Conservation (phyloP, 164 flowering plant genomes). For the Dillenia suffruticosa region DNA sequence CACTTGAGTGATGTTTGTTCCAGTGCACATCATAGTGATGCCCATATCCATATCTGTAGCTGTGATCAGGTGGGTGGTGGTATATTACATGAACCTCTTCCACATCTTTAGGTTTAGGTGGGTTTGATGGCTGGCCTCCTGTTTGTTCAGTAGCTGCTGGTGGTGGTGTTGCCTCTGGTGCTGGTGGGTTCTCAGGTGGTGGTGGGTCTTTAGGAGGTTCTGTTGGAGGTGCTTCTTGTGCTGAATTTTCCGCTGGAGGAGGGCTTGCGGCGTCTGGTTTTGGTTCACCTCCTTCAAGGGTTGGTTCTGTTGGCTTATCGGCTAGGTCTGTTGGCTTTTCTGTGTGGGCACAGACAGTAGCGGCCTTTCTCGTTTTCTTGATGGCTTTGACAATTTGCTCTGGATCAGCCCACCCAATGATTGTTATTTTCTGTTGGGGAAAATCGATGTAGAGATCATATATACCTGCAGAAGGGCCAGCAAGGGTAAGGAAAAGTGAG, state of each 20-base stretch:
- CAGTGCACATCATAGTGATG: conserved; percentile 19
- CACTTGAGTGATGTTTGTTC: conserved; percentile 21
- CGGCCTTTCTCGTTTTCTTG: conserved; percentile 72
- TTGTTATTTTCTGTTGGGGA: conserved; percentile 76
- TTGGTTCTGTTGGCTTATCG: conserved; percentile 32
- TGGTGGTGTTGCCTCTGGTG: conserved; percentile 29
- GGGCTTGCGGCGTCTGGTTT: conserved; percentile 27
- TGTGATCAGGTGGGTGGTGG: conserved; percentile 52
- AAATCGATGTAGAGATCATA: conserved; percentile 59
- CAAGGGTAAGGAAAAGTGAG: no score
- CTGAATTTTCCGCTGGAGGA: conserved; percentile 35
- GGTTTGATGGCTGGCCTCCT: conserved; percentile 18
- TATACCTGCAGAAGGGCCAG: conserved; percentile 50
- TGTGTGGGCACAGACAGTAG: conserved; percentile 65
- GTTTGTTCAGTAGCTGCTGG: conserved; percentile 15
- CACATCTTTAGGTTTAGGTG: conserved; percentile 38
- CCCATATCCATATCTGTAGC: conserved; percentile 29
- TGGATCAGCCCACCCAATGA: conserved; percentile 86
- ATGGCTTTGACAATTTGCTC: conserved; percentile 78
- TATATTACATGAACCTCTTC: conserved; percentile 58
- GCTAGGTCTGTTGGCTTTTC: conserved; percentile 31
- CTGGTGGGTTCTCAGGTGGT: conserved; percentile 35
- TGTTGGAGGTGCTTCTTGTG: conserved; percentile 26
- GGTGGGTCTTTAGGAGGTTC: conserved; percentile 36
- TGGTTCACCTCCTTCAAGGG: conserved; percentile 30